phyloP scores from a whole-genome alignment of 495 filamentous ascomycete genomes.

The Penicillium chermesinum region DNA sequence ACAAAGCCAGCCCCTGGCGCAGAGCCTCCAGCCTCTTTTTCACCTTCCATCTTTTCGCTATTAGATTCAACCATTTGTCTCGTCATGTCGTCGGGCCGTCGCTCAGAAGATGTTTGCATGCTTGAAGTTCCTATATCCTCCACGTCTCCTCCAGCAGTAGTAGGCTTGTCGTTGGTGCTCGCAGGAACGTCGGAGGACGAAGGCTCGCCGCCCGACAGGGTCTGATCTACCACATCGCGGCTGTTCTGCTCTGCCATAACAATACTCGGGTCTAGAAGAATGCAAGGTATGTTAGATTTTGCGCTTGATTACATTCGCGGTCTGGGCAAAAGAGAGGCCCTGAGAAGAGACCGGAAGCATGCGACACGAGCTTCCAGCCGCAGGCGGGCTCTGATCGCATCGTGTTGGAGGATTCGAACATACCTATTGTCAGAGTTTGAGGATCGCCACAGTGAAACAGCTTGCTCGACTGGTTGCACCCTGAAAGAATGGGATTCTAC shows the following conservation, averaged over 20 bases:
- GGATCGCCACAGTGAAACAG: constrained; percentile 47
- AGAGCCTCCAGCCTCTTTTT: constrained; percentile 26
- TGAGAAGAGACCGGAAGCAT: constrained; percentile 6
- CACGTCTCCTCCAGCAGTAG: constrained; percentile 53
- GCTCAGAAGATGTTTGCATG: constrained; percentile 25
- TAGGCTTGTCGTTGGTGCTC: constrained; percentile 53
- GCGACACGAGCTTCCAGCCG: constrained; percentile 9
- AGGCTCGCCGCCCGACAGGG: constrained; percentile 66
- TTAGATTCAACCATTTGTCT: constrained; percentile 10
- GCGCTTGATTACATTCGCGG: background rate
- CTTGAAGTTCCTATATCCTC: constrained; percentile 35
- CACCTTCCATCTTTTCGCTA: constrained; percentile 23
- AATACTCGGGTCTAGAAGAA: constrained; percentile 54
- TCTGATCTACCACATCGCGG: constrained; percentile 77
- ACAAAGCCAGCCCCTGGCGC: constrained; percentile 27
- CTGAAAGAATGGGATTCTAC: constrained; percentile 29
- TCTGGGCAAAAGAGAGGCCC: constrained; percentile 11
- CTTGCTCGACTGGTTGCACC: constrained; percentile 39
- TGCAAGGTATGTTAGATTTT: constrained; percentile 29
- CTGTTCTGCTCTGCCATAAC: constrained; percentile 76
- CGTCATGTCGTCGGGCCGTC: constrained; percentile 24
- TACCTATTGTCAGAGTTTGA: constrained; percentile 51
- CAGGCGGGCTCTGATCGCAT: constrained; percentile 21
- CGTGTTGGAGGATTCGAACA: constrained; percentile 13
- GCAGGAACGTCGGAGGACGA: constrained; percentile 70